Percentiles rank a stretch among this genome's conserved stretches.
phyloP scores from a whole-genome alignment of 2,329 filamentous ascomycete genomes.

The Colletotrichum chrysophilum region DNA sequence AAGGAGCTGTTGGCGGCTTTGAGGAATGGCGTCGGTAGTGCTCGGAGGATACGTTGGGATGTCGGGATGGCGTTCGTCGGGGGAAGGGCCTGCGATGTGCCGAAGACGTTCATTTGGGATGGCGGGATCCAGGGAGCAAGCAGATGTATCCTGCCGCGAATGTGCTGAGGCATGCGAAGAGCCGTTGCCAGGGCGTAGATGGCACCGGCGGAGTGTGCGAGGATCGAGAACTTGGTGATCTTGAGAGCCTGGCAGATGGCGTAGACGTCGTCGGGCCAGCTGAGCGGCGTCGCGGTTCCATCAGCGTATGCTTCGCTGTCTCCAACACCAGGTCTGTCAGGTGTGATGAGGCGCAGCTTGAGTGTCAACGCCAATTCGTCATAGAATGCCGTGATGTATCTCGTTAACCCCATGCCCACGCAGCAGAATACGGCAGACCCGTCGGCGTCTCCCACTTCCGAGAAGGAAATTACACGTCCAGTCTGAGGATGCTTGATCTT shows the following conservation, averaged over 20 bases:
- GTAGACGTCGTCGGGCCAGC: constrained; percentile 90
- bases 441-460: constrained; percentile 91
- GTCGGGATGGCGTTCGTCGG: constrained; percentile 89
- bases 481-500: constrained; percentile 87
- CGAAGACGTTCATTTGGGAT: constrained; percentile 85
- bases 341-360: constrained; percentile 88
- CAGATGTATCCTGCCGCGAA: constrained; percentile 91
- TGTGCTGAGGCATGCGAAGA: constrained; percentile 93
- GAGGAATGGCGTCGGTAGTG: constrained; percentile 86
- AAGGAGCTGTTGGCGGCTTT: constrained; percentile 96
- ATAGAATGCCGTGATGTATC: constrained; percentile 96
- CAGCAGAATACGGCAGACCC: constrained; percentile 95
- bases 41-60: constrained; percentile 87
- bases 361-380: constrained; percentile 91
- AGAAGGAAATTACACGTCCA: constrained; percentile 90
- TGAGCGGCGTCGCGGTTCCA: constrained; percentile 82
- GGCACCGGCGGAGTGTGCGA: constrained; percentile 96
- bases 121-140: constrained; percentile 97
- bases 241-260: constrained; percentile 91
- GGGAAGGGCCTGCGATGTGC: constrained; percentile 73
- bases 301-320: constrained; percentile 87
- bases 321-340: constrained; percentile 91
- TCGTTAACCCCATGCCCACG: constrained; percentile 95
- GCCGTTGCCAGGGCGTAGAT: constrained; percentile 97
- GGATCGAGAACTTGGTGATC: constrained; percentile 93